Evolutionary conservation across 2,329 filamentous ascomycete genomes (phyloP), one percentile per base, ranked within the genome.

Genomic region (Microsporum canis): DNA sequence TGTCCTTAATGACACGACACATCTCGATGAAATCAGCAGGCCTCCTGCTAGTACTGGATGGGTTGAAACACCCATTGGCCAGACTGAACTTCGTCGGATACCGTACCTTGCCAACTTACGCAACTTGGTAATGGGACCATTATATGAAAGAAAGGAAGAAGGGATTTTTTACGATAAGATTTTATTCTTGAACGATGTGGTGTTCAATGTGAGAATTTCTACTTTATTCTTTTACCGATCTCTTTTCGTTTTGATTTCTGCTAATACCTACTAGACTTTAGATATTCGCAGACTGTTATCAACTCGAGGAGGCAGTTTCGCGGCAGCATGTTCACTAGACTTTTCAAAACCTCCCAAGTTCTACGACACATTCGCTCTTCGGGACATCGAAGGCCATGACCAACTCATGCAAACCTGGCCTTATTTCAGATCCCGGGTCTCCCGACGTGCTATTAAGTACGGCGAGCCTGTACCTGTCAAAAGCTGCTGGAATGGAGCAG

Each of bases 341-440:
- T 89, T 85, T 67, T 82, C 84, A 63, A 80, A 82, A 60, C 82
- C 85, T 0, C 83, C 87, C 64, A 78, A 82, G 45, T 88, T 84
- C 69, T 90, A 91, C 71, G 88, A 91, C 70, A 84, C 86, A 0
- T 90, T 88, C 70, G 88, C 87, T 1, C 82, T 85, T 23, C 79
- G 88, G 12, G 88, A 90, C 66, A 74, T 77, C 2, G 80, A 88
- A 62, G 86, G 87, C 1, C 81, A 82, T 65, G 80, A 80, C 33
- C 79, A 83, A 38, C 81, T 87, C 3, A 77, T 87, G 45, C 82
- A 84, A 0, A 82, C 86, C 62, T 91, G 82, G 71, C 88, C 88
- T 0, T 87, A 84, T 74, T 64, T 65, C 43, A 58, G 53, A 27
- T 61, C 64, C 2, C 59, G 58, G 8, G 41, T 23, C 36, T 64